Evolutionary conservation across 768 basidiomycete species (phyloP), one percentile per base, ranked within the genome.

Genomic region (Sarcomyxa edulis): DNA sequence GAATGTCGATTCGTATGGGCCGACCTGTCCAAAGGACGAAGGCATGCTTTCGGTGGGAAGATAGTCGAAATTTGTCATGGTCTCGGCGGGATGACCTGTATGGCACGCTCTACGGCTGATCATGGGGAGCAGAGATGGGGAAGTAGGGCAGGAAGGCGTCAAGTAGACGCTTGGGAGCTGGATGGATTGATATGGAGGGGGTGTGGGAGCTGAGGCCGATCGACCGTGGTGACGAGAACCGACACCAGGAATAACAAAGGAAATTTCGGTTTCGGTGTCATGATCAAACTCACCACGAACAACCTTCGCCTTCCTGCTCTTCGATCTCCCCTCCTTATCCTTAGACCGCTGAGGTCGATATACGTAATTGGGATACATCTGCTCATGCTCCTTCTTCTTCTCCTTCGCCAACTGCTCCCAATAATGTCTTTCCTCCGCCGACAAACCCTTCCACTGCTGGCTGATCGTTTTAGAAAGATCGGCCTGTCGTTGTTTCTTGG

Each of bases 401-500:
- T 81, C 78, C 69, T 81, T 83, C 10, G 85, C 85, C 47, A 81
- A 59, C 39, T 76, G 69, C 62, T 87, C 84, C 85, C 85, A 88
- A 50, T 77, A 71, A 51, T 75, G 61, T 37, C 81, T 66, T 60
- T 88, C 84, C 52, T 81, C 81, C 23, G 72, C 34, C 9, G 75
- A 52, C 37, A 88, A 71, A 19, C 69, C 56, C 62, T 84, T 84
- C 85, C 85, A 88, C 62, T 84, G 79, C 63, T 81, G 80, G 51
- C 80, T 82, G 61, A 88, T 87, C 21, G 77, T 79, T 68, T 88
- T 88, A 28, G 83, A 84, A 28, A 89, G 74, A 64, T 87, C 83
- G 7, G 84, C 78, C 58, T 80, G 79, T 32, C 83, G 76, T 56
- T 82, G 78, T 57, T 84, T 85, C 76, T 84, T 86, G 10, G 71